These are phyloP conservation scores for Mantamonas sphyraenae DNA, from an alignment of 78 protist genomes.

Conservation along the genomic window DNA sequence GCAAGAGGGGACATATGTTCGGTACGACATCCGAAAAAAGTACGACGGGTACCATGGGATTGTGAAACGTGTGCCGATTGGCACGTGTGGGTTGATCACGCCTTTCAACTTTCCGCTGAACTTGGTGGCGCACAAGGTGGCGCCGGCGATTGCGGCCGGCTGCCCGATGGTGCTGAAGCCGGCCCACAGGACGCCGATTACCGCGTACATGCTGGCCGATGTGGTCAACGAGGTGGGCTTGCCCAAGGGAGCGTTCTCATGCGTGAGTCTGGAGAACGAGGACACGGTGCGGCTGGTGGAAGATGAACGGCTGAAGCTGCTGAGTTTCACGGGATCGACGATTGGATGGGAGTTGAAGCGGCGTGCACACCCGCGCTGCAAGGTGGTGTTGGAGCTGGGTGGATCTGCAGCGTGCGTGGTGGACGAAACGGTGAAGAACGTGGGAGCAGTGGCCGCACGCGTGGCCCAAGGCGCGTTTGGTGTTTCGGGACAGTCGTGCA, in stretches of 20 bases:
- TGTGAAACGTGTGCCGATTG: background rate
- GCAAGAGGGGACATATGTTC: background rate
- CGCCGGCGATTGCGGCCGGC: constrained; percentile 20
- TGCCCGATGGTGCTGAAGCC: constrained; percentile 2
- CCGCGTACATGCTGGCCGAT: background rate
- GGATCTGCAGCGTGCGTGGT: constrained; percentile 2
- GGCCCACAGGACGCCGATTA: background rate
- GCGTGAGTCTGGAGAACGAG: no score
- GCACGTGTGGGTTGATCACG: constrained; percentile 39
- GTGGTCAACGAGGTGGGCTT: background rate
- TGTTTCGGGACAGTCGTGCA: constrained; percentile 5
- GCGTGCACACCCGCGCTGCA: background rate
- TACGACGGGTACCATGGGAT: background rate
- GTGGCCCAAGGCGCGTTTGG: background rate
- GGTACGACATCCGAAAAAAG: background rate
- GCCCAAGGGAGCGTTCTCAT: no score
- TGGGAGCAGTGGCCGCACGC: background rate
- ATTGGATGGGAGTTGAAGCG: background rate
- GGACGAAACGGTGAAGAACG: background rate
- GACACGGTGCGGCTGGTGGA: no score
- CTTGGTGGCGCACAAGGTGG: constrained; percentile 22
- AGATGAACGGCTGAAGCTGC: background rate
- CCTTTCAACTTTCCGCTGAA: constrained; percentile 73
- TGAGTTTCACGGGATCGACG: background rate
- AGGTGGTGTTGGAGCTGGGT: constrained; percentile 4